phyloP scores from a whole-genome alignment of 345 rosid genomes.

The Geranium brycei region DNA sequence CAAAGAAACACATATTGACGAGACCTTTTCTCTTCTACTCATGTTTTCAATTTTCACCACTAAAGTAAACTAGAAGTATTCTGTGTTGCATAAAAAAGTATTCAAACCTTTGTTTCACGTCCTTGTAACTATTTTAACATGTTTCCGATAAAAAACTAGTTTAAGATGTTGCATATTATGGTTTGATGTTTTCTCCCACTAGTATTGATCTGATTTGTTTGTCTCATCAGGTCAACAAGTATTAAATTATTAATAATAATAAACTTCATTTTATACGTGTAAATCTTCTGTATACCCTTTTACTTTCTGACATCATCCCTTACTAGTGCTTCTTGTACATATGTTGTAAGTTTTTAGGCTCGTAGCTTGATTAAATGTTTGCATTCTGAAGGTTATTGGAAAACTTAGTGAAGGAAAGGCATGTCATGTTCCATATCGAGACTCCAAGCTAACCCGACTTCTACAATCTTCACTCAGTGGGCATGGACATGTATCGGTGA shows the following conservation, averaged over 20 bases:
- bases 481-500: slow-evolving; percentile 97
- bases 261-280: neutral
- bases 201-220: neutral
- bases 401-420: slow-evolving; percentile 98
- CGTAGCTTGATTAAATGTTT: slow-evolving; percentile 11
- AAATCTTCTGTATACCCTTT: neutral
- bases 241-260: neutral
- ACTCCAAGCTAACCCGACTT: slow-evolving; percentile 97
- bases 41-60: neutral
- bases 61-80: neutral
- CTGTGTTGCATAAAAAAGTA: neutral
- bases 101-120: neutral
- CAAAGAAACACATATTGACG: neutral
- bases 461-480: slow-evolving; percentile 95
- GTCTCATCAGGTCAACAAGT: too few relatives aligned
- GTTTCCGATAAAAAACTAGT: too few relatives aligned
- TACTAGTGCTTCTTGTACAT: neutral
- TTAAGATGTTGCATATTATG: neutral
- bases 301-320: neutral
- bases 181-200: neutral
- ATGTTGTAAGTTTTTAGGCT: neutral
- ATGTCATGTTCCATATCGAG: slow-evolving; percentile 97
- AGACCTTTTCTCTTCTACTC: neutral
- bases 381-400: slow-evolving; percentile 73
- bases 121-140: neutral